Base-by-base conservation (phyloP, 2,329 filamentous ascomycete species). In the Fusarium tjaetaba region DNA sequence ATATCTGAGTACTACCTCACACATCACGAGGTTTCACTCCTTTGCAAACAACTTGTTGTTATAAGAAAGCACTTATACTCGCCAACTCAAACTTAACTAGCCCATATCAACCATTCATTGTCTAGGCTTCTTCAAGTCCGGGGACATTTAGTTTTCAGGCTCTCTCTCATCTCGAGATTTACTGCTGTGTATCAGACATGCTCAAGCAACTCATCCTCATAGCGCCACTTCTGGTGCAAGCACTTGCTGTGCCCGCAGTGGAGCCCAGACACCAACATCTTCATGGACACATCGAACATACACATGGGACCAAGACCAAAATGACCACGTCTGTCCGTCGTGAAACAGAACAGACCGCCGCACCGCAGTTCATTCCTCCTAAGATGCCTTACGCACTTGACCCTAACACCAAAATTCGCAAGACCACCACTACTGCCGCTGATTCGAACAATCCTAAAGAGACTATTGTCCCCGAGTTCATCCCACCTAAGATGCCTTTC, bases 141-240 rank as follows among this genome's bases (percentile, higher is more conserved):
- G 48, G 28, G 41, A 66, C 32, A 34, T 53, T 53, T 43, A 26
- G 24, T 52, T 39, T 39, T 26, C 49, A 18, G 34, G 39, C 26
- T 18, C 39, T 18, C 39, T 56, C 61, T 39, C 48, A 16, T 41
- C 45, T 36, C 7, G 32, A 52, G 28, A 28, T 20, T 28, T 14
- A 16, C 30, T 56, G 51, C 32, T 43, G 68, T 49, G 24, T 39
- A 62, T 30, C 58, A 43, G 61, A 62, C 28, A 79, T 81, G 77
- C 72, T 77, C 51, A 73, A 71, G 30, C 51, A 61, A 46, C 58
- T 81, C 36, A 38, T 79, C 36, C 51, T 71, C 7, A 60, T 68
- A 24, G 72, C 75, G 48, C 76, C 77, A 18, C 68, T 81, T 18
- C 70, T 81, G 77, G 77, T 75, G 36, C 71, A 75, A 51, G 76